Conservation (phyloP, 768 basidiomycete species). For the Clitopilus passeckerianus region DNA sequence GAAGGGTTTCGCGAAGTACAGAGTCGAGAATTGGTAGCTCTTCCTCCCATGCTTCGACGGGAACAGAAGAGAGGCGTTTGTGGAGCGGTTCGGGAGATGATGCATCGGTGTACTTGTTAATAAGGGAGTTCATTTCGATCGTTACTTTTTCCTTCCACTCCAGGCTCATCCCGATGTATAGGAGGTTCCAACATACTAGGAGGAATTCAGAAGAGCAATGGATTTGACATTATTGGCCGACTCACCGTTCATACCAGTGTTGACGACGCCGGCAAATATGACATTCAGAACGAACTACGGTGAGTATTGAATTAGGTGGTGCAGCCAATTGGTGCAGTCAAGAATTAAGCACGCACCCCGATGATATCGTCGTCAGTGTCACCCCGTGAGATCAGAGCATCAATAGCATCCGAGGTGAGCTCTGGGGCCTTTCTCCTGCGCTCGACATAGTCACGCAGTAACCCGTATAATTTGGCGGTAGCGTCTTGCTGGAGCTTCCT, state of each 20-base stretch:
- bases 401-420: conserved; percentile 13
- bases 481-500: conserved; percentile 12
- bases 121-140: conserved; percentile 23
- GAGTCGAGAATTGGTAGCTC: conserved; percentile 30
- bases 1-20: conserved; percentile 33
- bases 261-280: conserved; percentile 30
- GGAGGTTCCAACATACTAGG: conserved; percentile 31
- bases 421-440: conserved; percentile 7
- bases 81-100: conserved; percentile 23
- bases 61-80: conserved; percentile 27
- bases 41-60: conserved; percentile 33
- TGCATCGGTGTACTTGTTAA: conserved; percentile 20
- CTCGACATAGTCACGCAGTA: conserved; percentile 12
- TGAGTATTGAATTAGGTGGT: too few species aligned
- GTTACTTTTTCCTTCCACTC: conserved; percentile 28
- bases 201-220: background rate
- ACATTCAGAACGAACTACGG: conserved; percentile 23
- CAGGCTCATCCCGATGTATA: conserved; percentile 25
- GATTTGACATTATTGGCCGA: background rate
- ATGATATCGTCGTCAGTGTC: conserved; percentile 17
- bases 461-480: conserved; percentile 9
- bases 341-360: conserved; percentile 8
- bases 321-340: too few species aligned
- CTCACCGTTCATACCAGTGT: conserved; percentile 29
- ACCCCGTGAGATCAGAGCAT: conserved; percentile 15